Conservation (phyloP, 1,139 yeast species). For the Ogataea hybrid region DNA sequence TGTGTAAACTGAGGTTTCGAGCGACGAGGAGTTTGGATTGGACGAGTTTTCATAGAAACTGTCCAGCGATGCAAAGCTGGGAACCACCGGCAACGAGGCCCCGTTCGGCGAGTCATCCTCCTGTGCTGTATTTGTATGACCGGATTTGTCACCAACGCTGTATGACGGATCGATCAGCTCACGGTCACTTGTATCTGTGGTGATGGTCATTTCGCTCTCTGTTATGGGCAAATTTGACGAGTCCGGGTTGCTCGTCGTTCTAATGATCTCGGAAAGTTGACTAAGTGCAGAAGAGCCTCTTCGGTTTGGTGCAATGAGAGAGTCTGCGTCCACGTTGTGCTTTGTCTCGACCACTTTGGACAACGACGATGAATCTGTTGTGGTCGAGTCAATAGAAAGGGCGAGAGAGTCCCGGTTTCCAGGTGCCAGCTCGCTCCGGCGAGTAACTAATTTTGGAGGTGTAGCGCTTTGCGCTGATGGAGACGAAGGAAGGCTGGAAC, state of each 20-base stretch:
- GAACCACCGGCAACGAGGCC: slow-evolving; percentile 57
- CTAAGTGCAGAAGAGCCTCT: slow-evolving; percentile 17
- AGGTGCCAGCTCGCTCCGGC: slow-evolving; percentile 3
- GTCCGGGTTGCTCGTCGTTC: slow-evolving; percentile 12
- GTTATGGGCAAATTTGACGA: slow-evolving; percentile 4
- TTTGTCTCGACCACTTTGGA: slow-evolving; percentile 20
- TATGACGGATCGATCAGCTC: neutral
- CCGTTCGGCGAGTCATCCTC: slow-evolving; percentile 23
- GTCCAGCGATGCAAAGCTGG: slow-evolving; percentile 76
- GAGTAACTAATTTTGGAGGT: neutral
- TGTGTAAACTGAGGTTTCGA: slow-evolving; percentile 12
- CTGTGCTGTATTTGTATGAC: slow-evolving; percentile 30
- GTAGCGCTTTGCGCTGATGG: neutral
- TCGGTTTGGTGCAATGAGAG: slow-evolving; percentile 13
- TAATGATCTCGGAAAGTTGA: slow-evolving; percentile 23
- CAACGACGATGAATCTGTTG: slow-evolving; percentile 12
- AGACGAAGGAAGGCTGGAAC: neutral
- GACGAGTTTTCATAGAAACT: slow-evolving; percentile 59
- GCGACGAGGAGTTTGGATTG: neutral
- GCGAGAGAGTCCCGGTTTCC: slow-evolving; percentile 16
- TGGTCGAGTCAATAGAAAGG: slow-evolving; percentile 18
- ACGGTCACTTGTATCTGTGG: slow-evolving; percentile 4
- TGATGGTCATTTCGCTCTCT: slow-evolving; percentile 13
- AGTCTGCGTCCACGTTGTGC: slow-evolving; percentile 19
- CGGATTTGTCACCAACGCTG: slow-evolving; percentile 11